phyloP scores from a whole-genome alignment of 2,329 filamentous ascomycete species.

The Pyricularia grisea region DNA sequence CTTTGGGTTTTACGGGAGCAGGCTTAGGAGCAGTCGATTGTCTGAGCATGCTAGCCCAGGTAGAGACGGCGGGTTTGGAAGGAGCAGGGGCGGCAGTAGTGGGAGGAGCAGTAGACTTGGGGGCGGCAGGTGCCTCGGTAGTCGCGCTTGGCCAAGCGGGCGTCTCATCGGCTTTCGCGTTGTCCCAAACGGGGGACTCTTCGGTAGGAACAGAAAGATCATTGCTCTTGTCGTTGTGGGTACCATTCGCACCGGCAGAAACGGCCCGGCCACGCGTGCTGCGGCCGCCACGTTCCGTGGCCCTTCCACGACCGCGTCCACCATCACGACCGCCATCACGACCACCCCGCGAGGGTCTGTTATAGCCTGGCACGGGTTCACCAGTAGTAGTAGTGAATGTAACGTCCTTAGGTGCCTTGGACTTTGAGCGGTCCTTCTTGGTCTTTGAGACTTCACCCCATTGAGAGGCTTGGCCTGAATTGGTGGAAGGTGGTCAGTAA shows the following conservation, averaged over 20 bases:
- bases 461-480: conserved; percentile 64
- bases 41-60: conserved; percentile 69
- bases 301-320: conserved; percentile 52
- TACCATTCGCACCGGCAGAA: conserved; percentile 50
- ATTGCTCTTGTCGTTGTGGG: conserved; percentile 45
- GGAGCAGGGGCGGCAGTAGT: conserved; percentile 27
- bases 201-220: conserved; percentile 58
- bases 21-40: conserved; percentile 47
- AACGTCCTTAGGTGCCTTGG: conserved; percentile 58
- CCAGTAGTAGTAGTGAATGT: conserved; percentile 39
- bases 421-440: conserved; percentile 63
- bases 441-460: conserved; percentile 78
- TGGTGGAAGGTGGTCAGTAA: not conserved
- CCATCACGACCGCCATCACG: conserved; percentile 42
- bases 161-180: conserved; percentile 28
- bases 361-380: conserved; percentile 34
- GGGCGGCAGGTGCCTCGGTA: conserved; percentile 24
- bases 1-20: conserved; percentile 42
- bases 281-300: conserved; percentile 52
- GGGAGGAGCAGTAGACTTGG: conserved; percentile 21
- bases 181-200: conserved; percentile 57
- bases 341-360: conserved; percentile 48
- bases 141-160: conserved; percentile 33
- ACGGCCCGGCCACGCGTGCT: conserved; percentile 54
- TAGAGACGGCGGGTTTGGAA: conserved; percentile 28